Evolutionary conservation across 768 basidiomycete genomes (phyloP), one percentile per base, ranked within the genome.

Genomic region (Macrocybe gigantea): DNA sequence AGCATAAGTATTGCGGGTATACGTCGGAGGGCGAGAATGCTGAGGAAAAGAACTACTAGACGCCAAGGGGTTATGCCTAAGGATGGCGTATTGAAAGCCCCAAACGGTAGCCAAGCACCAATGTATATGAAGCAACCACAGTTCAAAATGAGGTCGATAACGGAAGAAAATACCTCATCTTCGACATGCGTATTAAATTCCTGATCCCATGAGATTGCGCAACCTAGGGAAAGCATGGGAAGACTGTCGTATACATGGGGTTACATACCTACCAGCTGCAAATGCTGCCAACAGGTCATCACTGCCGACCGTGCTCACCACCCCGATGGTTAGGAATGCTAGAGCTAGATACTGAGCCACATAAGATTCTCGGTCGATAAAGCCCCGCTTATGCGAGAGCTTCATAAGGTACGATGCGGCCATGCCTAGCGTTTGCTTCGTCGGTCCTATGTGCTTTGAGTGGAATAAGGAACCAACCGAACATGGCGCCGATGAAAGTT

Each of bases 271-370:
- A 82, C 87, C 87, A 56, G 83, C 83, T 43, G 88, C 86, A 60
- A 96, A 98, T 0, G 89, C 82, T 1, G 92, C 94, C 36, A 98
- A 68, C 8, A 98, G 76, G 59, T 95, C 93, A 56, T 95, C 93
- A 45, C 77, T 87, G 5, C 90, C 93, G 22, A 95, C 66, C 0
- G 88, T 78, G 41, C 82, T 85, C 5, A 84, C 82, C 35, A 90
- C 65, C n/a, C 93, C 94, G 29, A 81, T 79, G 0, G 80, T 84
- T 54, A 93, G 82, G 12, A 91, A 64, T 0, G 88, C 69, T 7
- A 92, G 65, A 0, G 85, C 80, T 9, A 90, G 66, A 58, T 85
- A 90, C 60, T 96, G 93, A 1, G 89, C 88, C 13, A 94, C 81
- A 60, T 84, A 94, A 1, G 90, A 92, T 66, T 93, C 86, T 15